A percentile compares a stretch with the other conserved stretches of the same genome.
These are phyloP conservation scores for Xanthoconium purpureum DNA, from an alignment of 768 basidiomycete genomes.

Conservation along the genomic window DNA sequence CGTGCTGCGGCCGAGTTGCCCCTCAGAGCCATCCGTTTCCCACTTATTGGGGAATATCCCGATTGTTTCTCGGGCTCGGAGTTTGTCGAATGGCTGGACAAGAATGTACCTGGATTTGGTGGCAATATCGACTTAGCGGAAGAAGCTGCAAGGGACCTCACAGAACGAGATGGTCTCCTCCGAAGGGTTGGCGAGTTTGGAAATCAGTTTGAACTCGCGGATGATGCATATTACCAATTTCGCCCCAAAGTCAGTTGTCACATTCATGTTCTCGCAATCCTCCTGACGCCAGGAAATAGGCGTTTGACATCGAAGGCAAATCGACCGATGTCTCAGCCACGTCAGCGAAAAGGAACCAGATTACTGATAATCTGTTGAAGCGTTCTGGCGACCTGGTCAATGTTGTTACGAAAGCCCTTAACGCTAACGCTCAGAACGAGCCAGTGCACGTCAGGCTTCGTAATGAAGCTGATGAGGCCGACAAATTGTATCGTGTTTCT, in stretches of 20 bases:
- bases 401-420: conserved; percentile 71
- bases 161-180: conserved; percentile 52
- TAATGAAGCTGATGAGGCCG: conserved; percentile 77
- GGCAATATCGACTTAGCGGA: conserved; percentile 78
- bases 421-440: conserved; percentile 46
- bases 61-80: conserved; percentile 90
- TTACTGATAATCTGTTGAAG: conserved; percentile 60
- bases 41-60: conserved; percentile 78
- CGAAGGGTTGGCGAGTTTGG: conserved; percentile 81
- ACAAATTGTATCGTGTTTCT: conserved; percentile 72
- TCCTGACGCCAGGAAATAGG: conserved; percentile 21
- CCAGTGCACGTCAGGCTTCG: conserved; percentile 69
- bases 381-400: conserved; percentile 67
- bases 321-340: conserved; percentile 18
- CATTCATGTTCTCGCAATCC: conserved; percentile 19
- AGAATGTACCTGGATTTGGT: conserved; percentile 73
- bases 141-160: conserved; percentile 56
- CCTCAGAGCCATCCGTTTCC: conserved; percentile 68
- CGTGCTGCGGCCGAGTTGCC: conserved; percentile 73
- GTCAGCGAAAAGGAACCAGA: conserved; percentile 32
- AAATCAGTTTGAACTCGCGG: conserved; percentile 73
- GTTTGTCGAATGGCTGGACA: conserved; percentile 79
- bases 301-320: conserved; percentile 31
- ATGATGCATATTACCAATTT: conserved; percentile 84
- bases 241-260: conserved; percentile 58